These are phyloP conservation scores for Mortierella sp. DNA, from an alignment of 371 early-diverging fungal species.

Conservation along the genomic window DNA sequence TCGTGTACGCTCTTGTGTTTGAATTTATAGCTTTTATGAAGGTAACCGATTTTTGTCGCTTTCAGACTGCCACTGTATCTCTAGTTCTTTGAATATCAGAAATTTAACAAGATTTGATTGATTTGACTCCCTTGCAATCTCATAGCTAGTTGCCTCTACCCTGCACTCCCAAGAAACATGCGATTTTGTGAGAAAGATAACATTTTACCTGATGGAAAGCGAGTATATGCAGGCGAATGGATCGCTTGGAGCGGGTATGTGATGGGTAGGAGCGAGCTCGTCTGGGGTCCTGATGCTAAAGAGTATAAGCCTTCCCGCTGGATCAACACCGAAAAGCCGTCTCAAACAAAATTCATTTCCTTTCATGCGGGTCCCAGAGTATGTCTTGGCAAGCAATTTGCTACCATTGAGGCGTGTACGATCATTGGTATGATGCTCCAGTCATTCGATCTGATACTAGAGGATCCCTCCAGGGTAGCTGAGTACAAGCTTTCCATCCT, in stretches of 20 bases:
- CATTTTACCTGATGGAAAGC: slow-evolving; percentile 70
- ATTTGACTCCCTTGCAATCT: no score
- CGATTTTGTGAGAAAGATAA: slow-evolving; percentile 71
- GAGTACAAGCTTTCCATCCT: slow-evolving; percentile 59
- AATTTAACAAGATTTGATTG: no score
- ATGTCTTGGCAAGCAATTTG: slow-evolving; percentile 64
- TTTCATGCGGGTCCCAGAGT: no score
- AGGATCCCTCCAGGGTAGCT: slow-evolving; percentile 37
- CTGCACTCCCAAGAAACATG: slow-evolving; percentile 66
- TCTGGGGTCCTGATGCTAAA: slow-evolving; percentile 75
- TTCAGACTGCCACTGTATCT: neutral
- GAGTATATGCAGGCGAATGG: slow-evolving; percentile 20
- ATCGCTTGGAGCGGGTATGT: slow-evolving; percentile 64
- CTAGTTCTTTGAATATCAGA: neutral
- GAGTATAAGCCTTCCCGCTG: slow-evolving; percentile 78
- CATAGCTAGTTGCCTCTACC: slow-evolving; percentile 11
- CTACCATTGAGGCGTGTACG: slow-evolving; percentile 63
- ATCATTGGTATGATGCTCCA: slow-evolving; percentile 63
- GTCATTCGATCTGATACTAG: slow-evolving; percentile 57
- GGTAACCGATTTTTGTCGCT: neutral
- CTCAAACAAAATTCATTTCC: no score
- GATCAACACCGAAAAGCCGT: slow-evolving; percentile 50
- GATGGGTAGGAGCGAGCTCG: slow-evolving; percentile 65
- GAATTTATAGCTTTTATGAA: no score
- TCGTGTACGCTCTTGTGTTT: no score